These are phyloP conservation scores for Penicillium concentricum DNA, from an alignment of 2,329 filamentous ascomycete genomes.

Conservation along the genomic window DNA sequence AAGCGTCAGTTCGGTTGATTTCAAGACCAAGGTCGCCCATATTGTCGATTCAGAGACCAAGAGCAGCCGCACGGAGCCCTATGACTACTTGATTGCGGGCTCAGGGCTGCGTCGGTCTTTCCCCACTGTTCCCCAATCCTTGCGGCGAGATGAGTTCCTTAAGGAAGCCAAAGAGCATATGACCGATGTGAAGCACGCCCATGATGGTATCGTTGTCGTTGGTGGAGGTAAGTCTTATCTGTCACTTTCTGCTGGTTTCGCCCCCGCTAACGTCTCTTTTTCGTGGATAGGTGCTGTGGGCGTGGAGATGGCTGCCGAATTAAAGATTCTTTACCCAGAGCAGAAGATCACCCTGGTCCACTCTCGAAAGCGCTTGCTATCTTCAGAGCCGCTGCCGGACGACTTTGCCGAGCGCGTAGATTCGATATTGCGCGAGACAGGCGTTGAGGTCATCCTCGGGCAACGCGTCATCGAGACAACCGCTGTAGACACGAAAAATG, in stretches of 20 bases:
- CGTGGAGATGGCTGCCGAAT: constrained; percentile 77
- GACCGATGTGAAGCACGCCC: constrained; percentile 48
- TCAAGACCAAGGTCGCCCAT: constrained; percentile 57
- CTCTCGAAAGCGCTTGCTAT: constrained; percentile 68
- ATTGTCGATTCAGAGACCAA: constrained; percentile 53
- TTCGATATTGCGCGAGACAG: constrained; percentile 58
- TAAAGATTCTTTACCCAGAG: constrained; percentile 66
- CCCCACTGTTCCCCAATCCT: constrained; percentile 69
- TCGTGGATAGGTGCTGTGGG: constrained; percentile 64
- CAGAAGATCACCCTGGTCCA: constrained; percentile 72
- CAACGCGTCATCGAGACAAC: constrained; percentile 29
- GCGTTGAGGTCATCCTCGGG: constrained; percentile 49
- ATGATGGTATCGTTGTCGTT: constrained; percentile 61
- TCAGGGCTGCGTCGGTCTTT: constrained; percentile 68
- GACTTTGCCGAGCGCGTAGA: constrained; percentile 63
- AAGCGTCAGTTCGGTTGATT: constrained; percentile 61
- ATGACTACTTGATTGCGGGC: constrained; percentile 74
- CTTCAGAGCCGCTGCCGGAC: constrained; percentile 69
- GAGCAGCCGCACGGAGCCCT: constrained; percentile 43
- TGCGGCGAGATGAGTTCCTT: constrained; percentile 33
- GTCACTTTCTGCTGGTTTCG: too few species aligned
- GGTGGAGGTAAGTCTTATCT: constrained; percentile 56
- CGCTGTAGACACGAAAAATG: constrained; percentile 13
- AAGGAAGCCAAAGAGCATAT: constrained; percentile 24
- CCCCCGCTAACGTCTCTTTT: background rate